phyloP scores from a whole-genome alignment of 2,329 filamentous ascomycete species.

The Nigrospora sphaerica region DNA sequence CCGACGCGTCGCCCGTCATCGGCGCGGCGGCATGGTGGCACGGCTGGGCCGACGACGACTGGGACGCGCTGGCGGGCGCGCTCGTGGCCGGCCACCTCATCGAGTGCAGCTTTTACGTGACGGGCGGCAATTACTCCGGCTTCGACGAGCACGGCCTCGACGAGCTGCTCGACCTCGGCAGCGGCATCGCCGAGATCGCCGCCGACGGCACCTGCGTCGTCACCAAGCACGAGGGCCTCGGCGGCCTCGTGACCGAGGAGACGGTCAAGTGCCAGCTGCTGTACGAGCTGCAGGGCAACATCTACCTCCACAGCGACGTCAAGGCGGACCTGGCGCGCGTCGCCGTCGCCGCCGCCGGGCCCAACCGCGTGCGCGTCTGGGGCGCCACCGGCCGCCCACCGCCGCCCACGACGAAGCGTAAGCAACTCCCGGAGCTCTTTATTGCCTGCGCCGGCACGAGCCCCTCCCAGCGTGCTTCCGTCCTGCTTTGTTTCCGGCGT shows the following conservation, averaged over 20 bases:
- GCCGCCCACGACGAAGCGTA: constrained; percentile 43
- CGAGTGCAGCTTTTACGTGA: constrained; percentile 47
- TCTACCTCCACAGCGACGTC: constrained; percentile 42
- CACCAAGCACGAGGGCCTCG: constrained; percentile 23
- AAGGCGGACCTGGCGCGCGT: constrained; percentile 31
- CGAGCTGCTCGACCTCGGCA: constrained; percentile 24
- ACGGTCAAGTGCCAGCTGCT: constrained; percentile 37
- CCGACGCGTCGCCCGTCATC: constrained; percentile 45
- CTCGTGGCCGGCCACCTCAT: constrained; percentile 46
- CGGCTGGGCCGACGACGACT: constrained; percentile 38
- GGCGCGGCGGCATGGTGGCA: constrained; percentile 51
- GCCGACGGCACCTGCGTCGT: constrained; percentile 24
- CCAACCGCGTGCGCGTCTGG: constrained; percentile 29
- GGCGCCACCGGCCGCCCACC: constrained; percentile 34
- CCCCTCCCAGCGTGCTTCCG: too few species aligned
- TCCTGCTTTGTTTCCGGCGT: too few species aligned
- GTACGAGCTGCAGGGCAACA: constrained; percentile 39
- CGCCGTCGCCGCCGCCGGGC: constrained; percentile 24
- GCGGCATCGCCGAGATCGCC: constrained; percentile 30
- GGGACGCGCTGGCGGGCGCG: constrained; percentile 40
- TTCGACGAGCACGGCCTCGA: constrained; percentile 30
- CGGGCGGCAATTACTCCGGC: constrained; percentile 47
- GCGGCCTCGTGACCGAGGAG: constrained; percentile 28
- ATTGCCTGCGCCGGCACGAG: too few species aligned
- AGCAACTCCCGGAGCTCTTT: too few species aligned